Conservation (phyloP, 768 basidiomycete species). For the Phylloporus sp. region DNA sequence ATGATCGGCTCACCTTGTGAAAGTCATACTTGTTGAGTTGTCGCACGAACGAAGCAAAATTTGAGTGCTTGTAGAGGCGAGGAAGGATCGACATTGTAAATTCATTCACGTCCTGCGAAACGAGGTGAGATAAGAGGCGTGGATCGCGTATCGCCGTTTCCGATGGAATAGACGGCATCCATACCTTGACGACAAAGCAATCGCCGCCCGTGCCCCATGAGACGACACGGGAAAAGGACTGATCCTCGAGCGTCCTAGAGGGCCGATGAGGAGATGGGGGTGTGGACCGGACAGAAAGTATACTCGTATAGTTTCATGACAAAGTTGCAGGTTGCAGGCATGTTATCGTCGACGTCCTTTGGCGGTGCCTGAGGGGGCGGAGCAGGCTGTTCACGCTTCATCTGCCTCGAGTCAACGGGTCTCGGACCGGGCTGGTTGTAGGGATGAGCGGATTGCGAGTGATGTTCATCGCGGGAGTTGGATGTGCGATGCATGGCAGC, state of each 20-base stretch:
- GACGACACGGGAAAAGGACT: slow-evolving; percentile 64
- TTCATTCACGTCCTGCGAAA: slow-evolving; percentile 79
- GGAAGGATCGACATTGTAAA: slow-evolving; percentile 90
- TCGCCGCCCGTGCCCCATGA: slow-evolving; percentile 82
- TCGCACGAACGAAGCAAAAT: slow-evolving; percentile 88
- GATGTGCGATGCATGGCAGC: slow-evolving; percentile 34
- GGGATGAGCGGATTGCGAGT: slow-evolving; percentile 12
- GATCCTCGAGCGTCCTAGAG: slow-evolving; percentile 83
- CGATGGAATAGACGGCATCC: slow-evolving; percentile 1
- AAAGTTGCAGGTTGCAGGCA: slow-evolving; percentile 89
- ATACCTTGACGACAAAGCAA: slow-evolving; percentile 81
- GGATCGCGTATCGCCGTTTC: slow-evolving; percentile 2
- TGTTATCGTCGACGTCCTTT: slow-evolving; percentile 56
- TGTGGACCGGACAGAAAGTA: not conserved
- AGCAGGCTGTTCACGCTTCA: slow-evolving; percentile 28
- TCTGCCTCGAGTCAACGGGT: slow-evolving; percentile 21
- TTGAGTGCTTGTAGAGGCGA: slow-evolving; percentile 92
- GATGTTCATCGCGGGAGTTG: slow-evolving; percentile 39
- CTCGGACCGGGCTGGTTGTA: slow-evolving; percentile 21
- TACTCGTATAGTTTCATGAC: slow-evolving; percentile 94
- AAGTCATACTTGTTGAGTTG: slow-evolving; percentile 97
- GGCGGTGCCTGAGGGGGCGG: slow-evolving; percentile 16
- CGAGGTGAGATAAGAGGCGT: slow-evolving; percentile 7
- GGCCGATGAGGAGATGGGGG: slow-evolving; percentile 2
- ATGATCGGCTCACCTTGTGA: slow-evolving; percentile 59